Conservation (phyloP, 106 monocot genomes). For the Dioscorea zingiberensis region DNA sequence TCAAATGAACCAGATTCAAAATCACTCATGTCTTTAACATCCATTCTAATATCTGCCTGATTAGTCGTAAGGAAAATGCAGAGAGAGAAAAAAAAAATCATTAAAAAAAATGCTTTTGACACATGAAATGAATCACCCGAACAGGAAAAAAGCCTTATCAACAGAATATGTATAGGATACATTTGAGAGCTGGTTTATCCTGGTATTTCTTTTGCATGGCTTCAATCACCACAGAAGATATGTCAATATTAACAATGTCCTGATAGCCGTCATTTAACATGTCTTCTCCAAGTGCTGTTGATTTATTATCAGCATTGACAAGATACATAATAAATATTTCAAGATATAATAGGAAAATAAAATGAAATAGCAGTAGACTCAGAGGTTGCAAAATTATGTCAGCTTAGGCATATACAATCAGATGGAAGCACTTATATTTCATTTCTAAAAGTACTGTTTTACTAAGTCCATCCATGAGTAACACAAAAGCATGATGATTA, state of each 20-base stretch:
- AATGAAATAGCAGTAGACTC: neutral
- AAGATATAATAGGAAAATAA: neutral
- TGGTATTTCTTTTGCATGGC: conserved; percentile 73
- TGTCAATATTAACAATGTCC: conserved; percentile 77
- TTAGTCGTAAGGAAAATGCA: conserved; percentile 14
- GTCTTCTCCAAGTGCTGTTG: conserved; percentile 70
- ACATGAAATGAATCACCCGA: neutral
- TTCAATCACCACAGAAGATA: conserved; percentile 90
- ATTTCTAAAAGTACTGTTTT: no score
- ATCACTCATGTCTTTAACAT: conserved; percentile 69
- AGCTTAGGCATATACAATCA: neutral
- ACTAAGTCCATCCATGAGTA: no score
- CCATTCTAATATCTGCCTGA: conserved; percentile 72
- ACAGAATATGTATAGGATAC: conserved; percentile 32
- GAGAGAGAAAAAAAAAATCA: neutral
- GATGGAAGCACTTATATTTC: neutral
- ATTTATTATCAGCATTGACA: conserved; percentile 1
- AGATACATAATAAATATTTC: neutral
- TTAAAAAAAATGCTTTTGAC: neutral
- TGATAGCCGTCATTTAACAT: conserved; percentile 81
- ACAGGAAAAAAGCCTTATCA: neutral
- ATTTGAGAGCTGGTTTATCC: conserved; percentile 58
- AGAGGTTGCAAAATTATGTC: neutral
- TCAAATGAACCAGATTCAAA: conserved; percentile 74
- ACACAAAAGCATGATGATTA: no score